These are phyloP conservation scores for Evernia prunastri DNA, from an alignment of 495 filamentous ascomycete species.

Conservation along the genomic window DNA sequence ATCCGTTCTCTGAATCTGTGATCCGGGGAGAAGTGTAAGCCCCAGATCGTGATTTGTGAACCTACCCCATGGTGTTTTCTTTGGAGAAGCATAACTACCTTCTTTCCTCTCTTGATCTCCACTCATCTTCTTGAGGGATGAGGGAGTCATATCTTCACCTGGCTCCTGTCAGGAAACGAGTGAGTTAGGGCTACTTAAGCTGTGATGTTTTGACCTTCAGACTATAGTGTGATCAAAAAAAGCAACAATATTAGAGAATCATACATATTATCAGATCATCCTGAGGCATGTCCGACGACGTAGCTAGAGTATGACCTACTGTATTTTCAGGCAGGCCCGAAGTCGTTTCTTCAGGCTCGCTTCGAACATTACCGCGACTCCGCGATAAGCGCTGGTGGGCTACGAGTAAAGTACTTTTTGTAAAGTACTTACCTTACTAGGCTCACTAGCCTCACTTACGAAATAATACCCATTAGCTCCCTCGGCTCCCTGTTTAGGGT, in stretches of 20 bases:
- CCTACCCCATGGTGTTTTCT: slow-evolving; percentile 16
- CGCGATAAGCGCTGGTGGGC: slow-evolving; percentile 1
- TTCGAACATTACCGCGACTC: neutral
- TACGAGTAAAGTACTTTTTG: neutral
- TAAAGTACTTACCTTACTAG: no score
- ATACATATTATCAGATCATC: neutral
- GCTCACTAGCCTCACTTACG: no score
- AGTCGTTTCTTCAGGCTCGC: no score
- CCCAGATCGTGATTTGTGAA: slow-evolving; percentile 36
- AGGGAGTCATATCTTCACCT: slow-evolving; percentile 11
- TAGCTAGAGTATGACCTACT: no score
- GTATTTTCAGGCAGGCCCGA: no score
- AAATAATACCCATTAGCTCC: no score
- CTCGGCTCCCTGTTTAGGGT: no score
- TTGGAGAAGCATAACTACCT: slow-evolving; percentile 40
- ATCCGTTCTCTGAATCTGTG: slow-evolving; percentile 29
- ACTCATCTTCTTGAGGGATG: slow-evolving; percentile 32
- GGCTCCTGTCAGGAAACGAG: neutral
- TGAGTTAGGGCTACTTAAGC: neutral
- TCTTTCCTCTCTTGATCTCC: slow-evolving; percentile 28
- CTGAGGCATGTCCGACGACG: neutral
- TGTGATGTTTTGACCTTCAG: neutral
- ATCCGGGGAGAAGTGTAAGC: slow-evolving; percentile 42
- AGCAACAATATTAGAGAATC: neutral
- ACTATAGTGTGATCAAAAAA: neutral